Evolutionary conservation across 306 rosid genomes (phyloP), one percentile per base, ranked within the genome.

Genomic region (Sicyos baderoa): DNA sequence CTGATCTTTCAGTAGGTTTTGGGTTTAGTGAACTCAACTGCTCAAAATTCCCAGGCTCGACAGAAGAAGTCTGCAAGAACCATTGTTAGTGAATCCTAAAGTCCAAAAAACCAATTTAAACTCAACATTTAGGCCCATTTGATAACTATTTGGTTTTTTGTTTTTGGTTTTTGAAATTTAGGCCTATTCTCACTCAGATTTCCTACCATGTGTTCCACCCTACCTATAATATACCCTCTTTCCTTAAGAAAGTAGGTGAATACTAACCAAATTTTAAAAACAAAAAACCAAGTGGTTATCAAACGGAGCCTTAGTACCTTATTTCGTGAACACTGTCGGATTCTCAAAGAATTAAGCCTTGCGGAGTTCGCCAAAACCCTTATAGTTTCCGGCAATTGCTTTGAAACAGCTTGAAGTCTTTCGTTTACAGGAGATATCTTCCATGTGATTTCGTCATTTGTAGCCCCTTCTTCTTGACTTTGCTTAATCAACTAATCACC

Each of bases 401-500:
- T 89, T 1, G 96, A 93, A 72, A 83, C 88, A n/a, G 88, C 82
- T 72, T 81, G 93, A 56, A 93, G 98, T 73, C 91, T 84, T 73
- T 89, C 95, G 40, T 89, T 84, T 37, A 93, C 88, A 0, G 98
- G 98, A 74, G 96, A 89, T 76, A 86, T 89, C 88, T 86, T 93
- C 98, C 97, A 89, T 0, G 93, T 93, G 48, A 93, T 85, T 79
- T 87, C 96, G 16, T 89, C 87, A 59, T 68, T 56, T 23, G 17
- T 56, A 23, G 62, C 82, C 55, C 84, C 93, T 60, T 93, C 95
- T 49, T 89, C 97, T 81, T 93, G 98, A 81, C 95, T 93, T 70
- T 86, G 96, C 90, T 86, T 84, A 79, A 93, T 85, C 80, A 87
- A 74, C 98, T 91, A 72, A 47, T 42, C 71, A 77, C 59, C 82